A percentile compares a stretch with the other conserved stretches of the same genome.
Conservation (phyloP, 495 filamentous ascomycete species). For the Venustampulla echinocandica region DNA sequence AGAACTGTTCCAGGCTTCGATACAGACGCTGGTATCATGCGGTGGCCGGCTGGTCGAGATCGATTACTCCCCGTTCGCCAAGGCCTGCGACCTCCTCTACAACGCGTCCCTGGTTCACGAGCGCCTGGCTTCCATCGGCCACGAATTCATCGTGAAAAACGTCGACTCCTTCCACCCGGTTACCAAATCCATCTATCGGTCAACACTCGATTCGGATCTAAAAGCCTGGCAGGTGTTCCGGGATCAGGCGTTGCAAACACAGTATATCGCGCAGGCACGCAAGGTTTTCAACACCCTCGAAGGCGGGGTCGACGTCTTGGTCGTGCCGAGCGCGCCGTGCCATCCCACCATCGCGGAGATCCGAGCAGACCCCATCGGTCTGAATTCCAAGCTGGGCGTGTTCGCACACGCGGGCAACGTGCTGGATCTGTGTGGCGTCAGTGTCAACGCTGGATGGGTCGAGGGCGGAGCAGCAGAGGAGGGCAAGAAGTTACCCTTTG, state of each 20-base stretch:
- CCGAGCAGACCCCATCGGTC: conserved; percentile 41
- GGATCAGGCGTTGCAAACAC: conserved; percentile 42
- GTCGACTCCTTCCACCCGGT: conserved; percentile 41
- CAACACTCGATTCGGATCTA: conserved; percentile 35
- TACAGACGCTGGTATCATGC: conserved; percentile 34
- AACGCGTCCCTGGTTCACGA: conserved; percentile 50
- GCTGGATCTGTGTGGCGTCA: conserved; percentile 53
- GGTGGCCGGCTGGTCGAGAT: conserved; percentile 43
- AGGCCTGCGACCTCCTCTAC: conserved; percentile 49
- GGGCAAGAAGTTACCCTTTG: conserved; percentile 46
- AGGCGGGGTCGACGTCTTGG: conserved; percentile 44
- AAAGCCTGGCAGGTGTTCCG: conserved; percentile 46
- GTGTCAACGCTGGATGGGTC: conserved; percentile 44
- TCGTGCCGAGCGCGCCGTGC: conserved; percentile 53
- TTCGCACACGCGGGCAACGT: conserved; percentile 61
- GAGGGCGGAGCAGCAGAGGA: too few species aligned
- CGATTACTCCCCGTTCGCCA: conserved; percentile 47
- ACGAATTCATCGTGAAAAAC: conserved; percentile 16
- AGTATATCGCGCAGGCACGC: conserved; percentile 38
- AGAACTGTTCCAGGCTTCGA: conserved; percentile 36
- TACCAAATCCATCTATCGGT: conserved; percentile 39
- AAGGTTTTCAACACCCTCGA: conserved; percentile 34
- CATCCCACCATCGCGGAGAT: conserved; percentile 53
- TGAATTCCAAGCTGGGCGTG: conserved; percentile 48
- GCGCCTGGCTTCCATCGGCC: conserved; percentile 31